Conservation (phyloP, 23 red algal species). For the Gracilaria caudata region DNA sequence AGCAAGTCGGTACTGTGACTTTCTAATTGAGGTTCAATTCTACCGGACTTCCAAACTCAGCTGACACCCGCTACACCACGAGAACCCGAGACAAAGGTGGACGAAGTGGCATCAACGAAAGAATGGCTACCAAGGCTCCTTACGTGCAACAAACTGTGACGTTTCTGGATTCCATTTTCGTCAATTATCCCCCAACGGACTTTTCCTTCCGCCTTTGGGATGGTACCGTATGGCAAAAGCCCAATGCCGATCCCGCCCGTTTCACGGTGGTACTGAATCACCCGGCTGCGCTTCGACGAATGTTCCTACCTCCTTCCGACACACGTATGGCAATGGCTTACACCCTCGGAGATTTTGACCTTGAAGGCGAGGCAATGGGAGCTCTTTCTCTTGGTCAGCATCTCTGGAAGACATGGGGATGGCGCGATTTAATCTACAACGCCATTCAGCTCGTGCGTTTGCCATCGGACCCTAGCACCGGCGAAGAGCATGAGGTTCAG, state of each 20-base stretch:
- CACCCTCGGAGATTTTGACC: conserved; percentile 32
- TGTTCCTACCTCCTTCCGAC: conserved; percentile 49
- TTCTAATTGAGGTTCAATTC: background rate
- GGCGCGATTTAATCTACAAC: conserved; percentile 19
- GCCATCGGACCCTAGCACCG: background rate
- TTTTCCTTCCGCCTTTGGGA: conserved; percentile 48
- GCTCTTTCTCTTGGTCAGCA: conserved; percentile 29
- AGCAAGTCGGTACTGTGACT: too few relatives aligned
- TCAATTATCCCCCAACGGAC: conserved; percentile 19
- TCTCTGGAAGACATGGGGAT: conserved; percentile 33
- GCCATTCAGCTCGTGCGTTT: conserved; percentile 15
- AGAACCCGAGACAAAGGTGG: background rate
- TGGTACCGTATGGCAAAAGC: conserved; percentile 19
- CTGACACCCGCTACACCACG: too few relatives aligned
- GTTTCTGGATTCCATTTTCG: conserved; percentile 25
- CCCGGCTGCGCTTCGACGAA: conserved; percentile 18
- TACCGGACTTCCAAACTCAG: background rate
- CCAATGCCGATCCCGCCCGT: background rate
- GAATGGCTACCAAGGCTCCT: background rate
- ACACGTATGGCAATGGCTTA: conserved; percentile 22
- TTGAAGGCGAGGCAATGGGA: conserved; percentile 20
- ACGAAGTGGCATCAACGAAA: background rate
- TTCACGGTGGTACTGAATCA: conserved; percentile 41
- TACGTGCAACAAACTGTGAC: conserved; percentile 28
- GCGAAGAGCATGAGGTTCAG: conserved; percentile 6